Evolutionary conservation across 768 basidiomycete species (phyloP).

Genomic region (Multifurca ochricompacta): DNA sequence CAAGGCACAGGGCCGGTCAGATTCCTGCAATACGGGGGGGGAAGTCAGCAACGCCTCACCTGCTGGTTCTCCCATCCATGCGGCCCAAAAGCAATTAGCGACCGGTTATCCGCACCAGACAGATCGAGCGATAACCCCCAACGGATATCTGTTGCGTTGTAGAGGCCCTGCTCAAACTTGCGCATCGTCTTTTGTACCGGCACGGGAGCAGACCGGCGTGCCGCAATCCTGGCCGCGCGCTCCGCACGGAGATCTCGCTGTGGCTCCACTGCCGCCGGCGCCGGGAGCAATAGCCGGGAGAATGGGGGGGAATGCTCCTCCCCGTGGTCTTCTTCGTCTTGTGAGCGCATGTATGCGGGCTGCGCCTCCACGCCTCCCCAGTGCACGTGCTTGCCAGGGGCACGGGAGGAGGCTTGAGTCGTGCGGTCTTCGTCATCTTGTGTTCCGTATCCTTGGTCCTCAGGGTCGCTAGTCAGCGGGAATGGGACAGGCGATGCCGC

Average conservation of each 20-base stretch:
- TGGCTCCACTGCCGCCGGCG: neutral
- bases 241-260: slow-evolving; percentile 9
- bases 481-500: slow-evolving; percentile 9
- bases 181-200: neutral
- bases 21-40: neutral
- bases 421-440: slow-evolving; percentile 18
- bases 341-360: neutral
- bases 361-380: slow-evolving; percentile 17
- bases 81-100: slow-evolving; percentile 16
- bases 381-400: slow-evolving; percentile 12
- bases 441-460: slow-evolving; percentile 19
- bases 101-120: slow-evolving; percentile 14
- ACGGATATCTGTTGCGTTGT: slow-evolving; percentile 17
- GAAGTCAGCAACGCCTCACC: neutral
- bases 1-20: too few species aligned
- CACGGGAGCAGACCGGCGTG: slow-evolving; percentile 2
- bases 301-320: slow-evolving; percentile 14
- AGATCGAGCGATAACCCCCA: slow-evolving; percentile 21
- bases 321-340: slow-evolving; percentile 7
- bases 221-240: slow-evolving; percentile 3
- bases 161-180: slow-evolving; percentile 17
- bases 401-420: neutral
- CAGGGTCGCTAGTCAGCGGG: slow-evolving; percentile 5
- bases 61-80: slow-evolving; percentile 22
- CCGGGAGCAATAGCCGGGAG: slow-evolving; percentile 10